These are phyloP conservation scores for Lotmaria passim DNA, from an alignment of 208 protist species.

Conservation along the genomic window DNA sequence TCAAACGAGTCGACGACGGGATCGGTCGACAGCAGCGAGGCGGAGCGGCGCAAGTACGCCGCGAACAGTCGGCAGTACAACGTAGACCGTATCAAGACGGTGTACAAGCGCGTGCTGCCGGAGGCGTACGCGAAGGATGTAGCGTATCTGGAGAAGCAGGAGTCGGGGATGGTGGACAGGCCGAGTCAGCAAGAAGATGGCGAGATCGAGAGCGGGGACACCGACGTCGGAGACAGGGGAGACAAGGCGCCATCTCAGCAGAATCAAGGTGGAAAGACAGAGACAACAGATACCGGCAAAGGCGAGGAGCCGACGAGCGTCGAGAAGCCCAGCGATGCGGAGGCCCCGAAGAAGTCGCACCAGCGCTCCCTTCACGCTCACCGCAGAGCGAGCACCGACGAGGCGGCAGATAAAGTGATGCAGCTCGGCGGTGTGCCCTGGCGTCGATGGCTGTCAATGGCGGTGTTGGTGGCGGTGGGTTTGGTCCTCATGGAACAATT, in stretches of 20 bases:
- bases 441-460: conserved; percentile 24
- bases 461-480: conserved; percentile 24
- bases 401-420: background rate
- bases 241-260: background rate
- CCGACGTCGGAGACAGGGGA: background rate
- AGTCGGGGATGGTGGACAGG: too few relatives aligned
- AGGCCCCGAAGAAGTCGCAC: background rate
- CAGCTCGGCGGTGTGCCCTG: background rate
- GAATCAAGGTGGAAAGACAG: too few relatives aligned
- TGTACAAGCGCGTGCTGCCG: conserved; percentile 59
- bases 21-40: conserved; percentile 30
- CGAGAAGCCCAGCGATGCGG: background rate
- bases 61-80: conserved; percentile 60
- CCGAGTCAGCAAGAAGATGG: background rate
- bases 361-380: background rate
- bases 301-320: background rate
- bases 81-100: conserved; percentile 29
- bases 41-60: conserved; percentile 51
- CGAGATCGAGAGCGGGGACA: background rate
- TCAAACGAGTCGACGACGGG: conserved; percentile 61
- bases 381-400: background rate
- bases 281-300: background rate
- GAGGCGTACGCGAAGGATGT: conserved; percentile 50
- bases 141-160: conserved; percentile 16
- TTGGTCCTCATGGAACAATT: conserved; percentile 22